Conservation (phyloP, 345 rosid species). For the Populus davidiana region DNA sequence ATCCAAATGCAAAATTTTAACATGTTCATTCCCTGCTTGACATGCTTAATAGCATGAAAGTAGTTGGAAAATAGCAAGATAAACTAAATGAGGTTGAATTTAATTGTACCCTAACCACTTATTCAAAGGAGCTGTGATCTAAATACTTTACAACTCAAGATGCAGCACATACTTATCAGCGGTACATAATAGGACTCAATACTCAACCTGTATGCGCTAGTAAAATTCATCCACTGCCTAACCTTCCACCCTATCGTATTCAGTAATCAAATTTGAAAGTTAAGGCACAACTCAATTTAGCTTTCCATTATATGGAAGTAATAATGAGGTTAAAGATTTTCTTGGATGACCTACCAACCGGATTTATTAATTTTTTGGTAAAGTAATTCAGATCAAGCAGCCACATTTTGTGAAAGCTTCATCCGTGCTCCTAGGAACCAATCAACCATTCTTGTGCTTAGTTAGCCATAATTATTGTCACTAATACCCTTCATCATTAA, state of each 20-base stretch:
- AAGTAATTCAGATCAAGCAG: not conserved
- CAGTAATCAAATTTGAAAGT: not conserved
- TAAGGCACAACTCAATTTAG: not conserved
- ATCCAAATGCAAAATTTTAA: not conserved
- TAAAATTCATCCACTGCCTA: not conserved
- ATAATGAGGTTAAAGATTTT: not conserved
- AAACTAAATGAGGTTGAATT: not conserved
- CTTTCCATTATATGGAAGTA: not conserved
- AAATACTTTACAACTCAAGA: not conserved
- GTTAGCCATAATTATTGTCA: not conserved
- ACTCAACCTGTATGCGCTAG: not conserved
- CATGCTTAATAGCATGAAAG: not conserved
- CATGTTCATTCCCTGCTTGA: not conserved
- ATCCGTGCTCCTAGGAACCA: not conserved
- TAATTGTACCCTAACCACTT: not conserved
- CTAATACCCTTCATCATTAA: not conserved
- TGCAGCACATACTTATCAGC: not conserved
- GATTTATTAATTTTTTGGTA: not conserved
- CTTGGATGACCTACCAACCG: not conserved
- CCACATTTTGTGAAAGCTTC: not conserved
- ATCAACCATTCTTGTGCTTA: not conserved
- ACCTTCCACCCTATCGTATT: too few species aligned
- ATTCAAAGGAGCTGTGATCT: not conserved
- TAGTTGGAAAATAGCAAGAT: not conserved
- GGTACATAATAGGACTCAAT: not conserved